These are phyloP conservation scores for Jatropha curcas DNA, from an alignment of 345 rosid species.

Conservation along the genomic window DNA sequence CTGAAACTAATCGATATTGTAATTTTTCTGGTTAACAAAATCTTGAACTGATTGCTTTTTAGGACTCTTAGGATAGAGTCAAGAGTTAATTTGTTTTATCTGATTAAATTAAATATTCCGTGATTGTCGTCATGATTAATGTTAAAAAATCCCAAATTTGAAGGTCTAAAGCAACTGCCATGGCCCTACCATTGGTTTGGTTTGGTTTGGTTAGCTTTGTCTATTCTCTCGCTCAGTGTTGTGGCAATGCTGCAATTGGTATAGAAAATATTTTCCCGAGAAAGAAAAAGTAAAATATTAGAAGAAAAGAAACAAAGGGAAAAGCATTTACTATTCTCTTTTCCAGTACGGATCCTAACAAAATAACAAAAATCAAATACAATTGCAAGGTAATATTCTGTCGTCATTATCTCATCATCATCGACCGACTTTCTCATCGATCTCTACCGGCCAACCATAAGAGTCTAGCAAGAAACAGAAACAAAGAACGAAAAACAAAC, in stretches of 20 bases:
- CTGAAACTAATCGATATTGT: no score
- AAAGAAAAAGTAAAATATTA: neutral
- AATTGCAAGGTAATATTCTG: slow-evolving; percentile 23
- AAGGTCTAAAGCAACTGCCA: slow-evolving; percentile 20
- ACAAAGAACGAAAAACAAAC: neutral
- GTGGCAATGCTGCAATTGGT: slow-evolving; percentile 20
- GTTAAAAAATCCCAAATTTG: neutral
- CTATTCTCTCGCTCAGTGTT: slow-evolving; percentile 1
- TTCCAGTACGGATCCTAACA: slow-evolving; percentile 14
- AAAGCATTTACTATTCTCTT: slow-evolving; percentile 11
- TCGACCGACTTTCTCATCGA: slow-evolving; percentile 4
- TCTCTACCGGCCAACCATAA: slow-evolving; percentile 20
- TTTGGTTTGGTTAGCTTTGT: neutral
- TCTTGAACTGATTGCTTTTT: neutral
- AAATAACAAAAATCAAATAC: slow-evolving; percentile 22
- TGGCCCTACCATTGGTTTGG: slow-evolving; percentile 28
- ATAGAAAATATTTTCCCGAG: slow-evolving; percentile 7
- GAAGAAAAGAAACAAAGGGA: neutral
- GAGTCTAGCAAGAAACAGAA: slow-evolving; percentile 12
- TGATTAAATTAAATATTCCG: neutral
- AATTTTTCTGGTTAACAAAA: neutral
- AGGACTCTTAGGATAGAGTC: neutral
- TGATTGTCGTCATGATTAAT: neutral
- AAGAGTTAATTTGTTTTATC: neutral
- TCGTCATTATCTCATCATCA: slow-evolving; percentile 24